Percentiles rank a stretch among this genome's conserved stretches.
These are phyloP conservation scores for Wickerhamomyces silvicola DNA, from an alignment of 805 yeast genomes.

Conservation along the genomic window DNA sequence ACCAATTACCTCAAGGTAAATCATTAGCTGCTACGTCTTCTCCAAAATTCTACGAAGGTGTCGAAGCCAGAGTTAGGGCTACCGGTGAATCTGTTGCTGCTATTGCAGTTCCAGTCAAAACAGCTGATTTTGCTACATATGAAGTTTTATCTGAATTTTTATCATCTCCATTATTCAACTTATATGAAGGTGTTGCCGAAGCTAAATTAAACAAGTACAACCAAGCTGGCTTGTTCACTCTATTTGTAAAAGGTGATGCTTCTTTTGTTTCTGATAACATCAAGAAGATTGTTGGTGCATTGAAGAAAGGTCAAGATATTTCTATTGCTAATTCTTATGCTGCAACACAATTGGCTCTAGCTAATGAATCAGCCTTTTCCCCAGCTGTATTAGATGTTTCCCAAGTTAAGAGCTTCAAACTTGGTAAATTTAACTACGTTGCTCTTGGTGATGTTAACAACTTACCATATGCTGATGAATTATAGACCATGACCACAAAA, in stretches of 20 bases:
- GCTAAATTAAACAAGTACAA: conserved; percentile 57
- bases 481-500: conserved; percentile 48
- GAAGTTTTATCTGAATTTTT: conserved; percentile 67
- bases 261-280: conserved; percentile 54
- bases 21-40: conserved; percentile 33
- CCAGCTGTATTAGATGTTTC: conserved; percentile 32
- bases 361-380: conserved; percentile 31
- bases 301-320: conserved; percentile 48
- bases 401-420: conserved; percentile 35
- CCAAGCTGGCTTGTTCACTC: conserved; percentile 76
- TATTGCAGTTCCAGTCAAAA: conserved; percentile 72
- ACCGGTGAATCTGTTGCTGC: conserved; percentile 65
- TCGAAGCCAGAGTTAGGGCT: conserved; percentile 60
- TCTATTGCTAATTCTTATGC: conserved; percentile 55
- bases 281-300: conserved; percentile 46
- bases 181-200: conserved; percentile 45
- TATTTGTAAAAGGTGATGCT: conserved; percentile 57
- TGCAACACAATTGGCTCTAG: conserved; percentile 35
- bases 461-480: conserved; percentile 86
- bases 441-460: conserved; percentile 85
- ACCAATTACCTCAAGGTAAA: conserved; percentile 56
- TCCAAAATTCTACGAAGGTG: conserved; percentile 52
- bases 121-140: conserved; percentile 57
- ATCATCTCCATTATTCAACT: conserved; percentile 50
- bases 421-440: conserved; percentile 70